These are phyloP conservation scores for Hygrophorus russula DNA, from an alignment of 768 basidiomycete genomes.

Conservation along the genomic window DNA sequence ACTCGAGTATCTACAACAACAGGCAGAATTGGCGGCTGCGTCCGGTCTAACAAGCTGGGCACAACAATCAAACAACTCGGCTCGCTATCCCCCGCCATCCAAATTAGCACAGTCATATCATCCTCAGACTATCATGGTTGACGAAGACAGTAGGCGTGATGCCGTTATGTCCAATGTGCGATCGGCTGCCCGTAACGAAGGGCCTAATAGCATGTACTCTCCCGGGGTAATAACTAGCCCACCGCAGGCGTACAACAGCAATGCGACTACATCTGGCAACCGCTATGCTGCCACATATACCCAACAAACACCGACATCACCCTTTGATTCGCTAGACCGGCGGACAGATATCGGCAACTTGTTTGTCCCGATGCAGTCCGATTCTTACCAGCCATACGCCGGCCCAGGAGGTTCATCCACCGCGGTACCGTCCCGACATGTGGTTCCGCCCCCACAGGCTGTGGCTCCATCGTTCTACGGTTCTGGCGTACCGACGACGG, in stretches of 20 bases:
- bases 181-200: constrained; percentile 44
- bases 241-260: constrained; percentile 57
- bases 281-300: constrained; percentile 52
- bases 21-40: constrained; percentile 70
- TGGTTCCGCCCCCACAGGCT: constrained; percentile 38
- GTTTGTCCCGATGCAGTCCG: constrained; percentile 78
- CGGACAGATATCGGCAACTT: constrained; percentile 56
- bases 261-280: constrained; percentile 39
- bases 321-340: constrained; percentile 53
- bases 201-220: constrained; percentile 30
- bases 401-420: constrained; percentile 20
- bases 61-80: constrained; percentile 15
- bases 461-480: constrained; percentile 64
- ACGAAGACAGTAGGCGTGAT: constrained; percentile 55
- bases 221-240: constrained; percentile 59
- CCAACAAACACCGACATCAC: constrained; percentile 26
- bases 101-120: constrained; percentile 59
- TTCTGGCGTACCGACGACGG: constrained; percentile 41
- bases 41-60: constrained; percentile 52
- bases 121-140: constrained; percentile 54
- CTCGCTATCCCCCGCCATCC: constrained; percentile 52
- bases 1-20: constrained; percentile 86
- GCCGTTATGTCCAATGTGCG: constrained; percentile 77
- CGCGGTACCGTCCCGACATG: constrained; percentile 26
- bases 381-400: constrained; percentile 53